These are phyloP conservation scores for Blastosporella zonata DNA, from an alignment of 1,284 basidiomycete genomes.

Conservation along the genomic window DNA sequence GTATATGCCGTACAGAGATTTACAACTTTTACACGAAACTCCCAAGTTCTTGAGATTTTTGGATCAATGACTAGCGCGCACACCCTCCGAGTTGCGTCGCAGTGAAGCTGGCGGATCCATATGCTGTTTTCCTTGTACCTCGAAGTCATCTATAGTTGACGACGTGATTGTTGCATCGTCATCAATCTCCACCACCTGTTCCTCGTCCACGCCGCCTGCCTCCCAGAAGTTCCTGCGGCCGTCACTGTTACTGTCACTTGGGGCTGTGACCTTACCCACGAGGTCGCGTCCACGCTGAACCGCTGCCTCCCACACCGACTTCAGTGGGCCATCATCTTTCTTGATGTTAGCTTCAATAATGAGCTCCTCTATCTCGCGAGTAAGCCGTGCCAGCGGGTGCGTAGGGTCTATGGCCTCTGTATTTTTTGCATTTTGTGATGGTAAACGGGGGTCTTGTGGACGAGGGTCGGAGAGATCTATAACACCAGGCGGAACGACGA, in stretches of 20 bases:
- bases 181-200: neutral
- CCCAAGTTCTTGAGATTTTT: no score
- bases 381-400: constrained; percentile 38
- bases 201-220: neutral
- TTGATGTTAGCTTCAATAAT: constrained; percentile 59
- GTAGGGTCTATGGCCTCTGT: constrained; percentile 10
- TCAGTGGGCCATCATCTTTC: constrained; percentile 51
- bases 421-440: constrained; percentile 2
- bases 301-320: constrained; percentile 46
- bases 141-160: neutral
- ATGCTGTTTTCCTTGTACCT: neutral
- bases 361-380: constrained; percentile 58
- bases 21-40: neutral
- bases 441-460: constrained; percentile 14
- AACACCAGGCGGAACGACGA: constrained; percentile 14
- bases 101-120: neutral
- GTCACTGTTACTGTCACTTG: neutral
- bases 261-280: neutral
- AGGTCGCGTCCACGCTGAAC: constrained; percentile 22
- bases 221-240: constrained; percentile 10
- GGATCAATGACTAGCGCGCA: neutral
- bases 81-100: neutral
- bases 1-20: neutral
- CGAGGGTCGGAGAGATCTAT: constrained; percentile 23
- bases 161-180: neutral